These are phyloP conservation scores for Debaryomyces psychrophilus DNA, from an alignment of 1,139 yeast species.

Conservation along the genomic window DNA sequence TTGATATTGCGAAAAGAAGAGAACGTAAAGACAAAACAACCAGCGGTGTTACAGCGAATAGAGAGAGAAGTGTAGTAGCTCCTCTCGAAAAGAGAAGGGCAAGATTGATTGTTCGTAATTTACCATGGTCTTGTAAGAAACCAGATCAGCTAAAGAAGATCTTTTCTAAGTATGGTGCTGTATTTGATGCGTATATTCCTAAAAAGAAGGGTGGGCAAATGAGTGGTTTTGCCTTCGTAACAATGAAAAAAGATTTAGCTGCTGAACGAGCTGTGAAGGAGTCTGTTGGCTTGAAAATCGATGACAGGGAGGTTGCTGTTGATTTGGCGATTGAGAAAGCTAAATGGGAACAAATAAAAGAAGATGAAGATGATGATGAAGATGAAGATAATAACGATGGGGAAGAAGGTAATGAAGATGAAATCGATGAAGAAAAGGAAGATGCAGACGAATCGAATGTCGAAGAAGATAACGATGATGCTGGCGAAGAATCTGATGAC, in stretches of 20 bases:
- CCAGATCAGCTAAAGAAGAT: conserved; percentile 69
- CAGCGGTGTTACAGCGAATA: conserved; percentile 20
- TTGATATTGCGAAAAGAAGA: conserved; percentile 91
- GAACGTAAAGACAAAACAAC: conserved; percentile 57
- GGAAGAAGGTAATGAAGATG: conserved; percentile 30
- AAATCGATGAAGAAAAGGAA: conserved; percentile 39
- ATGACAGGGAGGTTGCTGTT: conserved; percentile 91
- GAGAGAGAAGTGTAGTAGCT: conserved; percentile 32
- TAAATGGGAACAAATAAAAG: conserved; percentile 62
- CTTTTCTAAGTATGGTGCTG: conserved; percentile 82
- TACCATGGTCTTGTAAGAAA: conserved; percentile 94
- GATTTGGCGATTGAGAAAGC: conserved; percentile 90
- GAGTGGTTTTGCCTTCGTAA: conserved; percentile 94
- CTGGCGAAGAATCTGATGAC: conserved; percentile 23
- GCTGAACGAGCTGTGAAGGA: conserved; percentile 85
- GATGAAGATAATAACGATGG: conserved; percentile 31
- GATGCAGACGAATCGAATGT: conserved; percentile 30
- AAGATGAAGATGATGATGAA: conserved; percentile 46
- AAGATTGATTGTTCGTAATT: conserved; percentile 81
- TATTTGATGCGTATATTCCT: conserved; percentile 87
- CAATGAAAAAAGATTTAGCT: conserved; percentile 77
- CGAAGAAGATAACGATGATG: conserved; percentile 24
- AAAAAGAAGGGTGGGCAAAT: conserved; percentile 84
- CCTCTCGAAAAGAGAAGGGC: conserved; percentile 70
- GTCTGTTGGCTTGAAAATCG: conserved; percentile 72